phyloP scores from a whole-genome alignment of 1,284 basidiomycete species.

The Puccinia horiana region DNA sequence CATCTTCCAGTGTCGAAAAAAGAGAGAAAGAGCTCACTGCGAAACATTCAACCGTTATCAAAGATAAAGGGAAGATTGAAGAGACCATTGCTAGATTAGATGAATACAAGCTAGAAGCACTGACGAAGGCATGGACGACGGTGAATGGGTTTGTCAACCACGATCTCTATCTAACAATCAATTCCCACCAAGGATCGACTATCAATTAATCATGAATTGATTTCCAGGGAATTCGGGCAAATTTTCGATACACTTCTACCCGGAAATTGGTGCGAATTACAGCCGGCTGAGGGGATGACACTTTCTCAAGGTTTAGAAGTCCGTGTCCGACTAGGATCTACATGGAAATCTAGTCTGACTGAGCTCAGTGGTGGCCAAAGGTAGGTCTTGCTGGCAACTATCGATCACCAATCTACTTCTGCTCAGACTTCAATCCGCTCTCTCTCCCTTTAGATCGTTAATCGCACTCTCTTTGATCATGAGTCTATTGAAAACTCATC shows the following conservation, averaged over 20 bases:
- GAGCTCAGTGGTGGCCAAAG: slow-evolving; percentile 96
- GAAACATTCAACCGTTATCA: slow-evolving; percentile 83
- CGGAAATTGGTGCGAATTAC: slow-evolving; percentile 92
- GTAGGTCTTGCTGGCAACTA: slow-evolving; percentile 59
- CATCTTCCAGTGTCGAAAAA: slow-evolving; percentile 78
- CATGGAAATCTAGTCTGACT: slow-evolving; percentile 97
- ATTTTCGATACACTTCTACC: slow-evolving; percentile 96
- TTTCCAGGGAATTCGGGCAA: slow-evolving; percentile 83
- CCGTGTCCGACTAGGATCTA: slow-evolving; percentile 87
- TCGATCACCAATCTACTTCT: not conserved
- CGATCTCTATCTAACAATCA: not conserved
- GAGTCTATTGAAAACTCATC: slow-evolving; percentile 59
- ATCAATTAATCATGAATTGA: slow-evolving; percentile 31
- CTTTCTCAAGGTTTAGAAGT: slow-evolving; percentile 94
- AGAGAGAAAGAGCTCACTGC: slow-evolving; percentile 81
- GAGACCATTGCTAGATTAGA: slow-evolving; percentile 91
- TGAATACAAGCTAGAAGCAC: slow-evolving; percentile 86
- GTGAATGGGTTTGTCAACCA: slow-evolving; percentile 72
- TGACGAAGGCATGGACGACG: slow-evolving; percentile 92
- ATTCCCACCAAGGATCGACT: no score
- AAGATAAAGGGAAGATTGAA: slow-evolving; percentile 95
- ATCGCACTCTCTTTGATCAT: slow-evolving; percentile 58
- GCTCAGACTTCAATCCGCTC: slow-evolving; percentile 45
- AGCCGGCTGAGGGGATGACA: slow-evolving; percentile 89
- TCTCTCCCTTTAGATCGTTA: slow-evolving; percentile 47